Conservation (phyloP, 2,329 filamentous ascomycete genomes). For the Stachybotrys elegans region DNA sequence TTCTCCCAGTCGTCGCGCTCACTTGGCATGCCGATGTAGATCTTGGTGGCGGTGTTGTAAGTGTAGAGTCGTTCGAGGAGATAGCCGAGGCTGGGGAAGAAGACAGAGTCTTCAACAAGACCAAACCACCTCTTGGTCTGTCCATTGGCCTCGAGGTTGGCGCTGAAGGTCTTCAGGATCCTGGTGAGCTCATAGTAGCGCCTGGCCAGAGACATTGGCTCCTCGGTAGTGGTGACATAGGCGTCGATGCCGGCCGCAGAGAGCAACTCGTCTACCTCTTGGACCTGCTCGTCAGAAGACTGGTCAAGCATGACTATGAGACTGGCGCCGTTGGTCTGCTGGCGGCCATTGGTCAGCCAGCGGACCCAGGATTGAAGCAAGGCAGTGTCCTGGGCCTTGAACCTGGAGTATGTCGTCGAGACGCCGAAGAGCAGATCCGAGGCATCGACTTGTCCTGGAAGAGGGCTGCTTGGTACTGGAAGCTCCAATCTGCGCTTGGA, state of each 20-base stretch:
- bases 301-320: conserved; percentile 36
- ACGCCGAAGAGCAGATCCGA: conserved; percentile 38
- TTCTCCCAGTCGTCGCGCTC: conserved; percentile 37
- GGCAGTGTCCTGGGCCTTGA: conserved; percentile 31
- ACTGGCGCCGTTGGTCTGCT: conserved; percentile 36
- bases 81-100: conserved; percentile 36
- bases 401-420: conserved; percentile 35
- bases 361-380: conserved; percentile 37
- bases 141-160: conserved; percentile 27
- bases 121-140: conserved; percentile 35
- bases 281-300: conserved; percentile 26
- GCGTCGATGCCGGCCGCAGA: conserved; percentile 33
- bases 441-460: conserved; percentile 28
- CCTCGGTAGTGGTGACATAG: conserved; percentile 25
- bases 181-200: conserved; percentile 33
- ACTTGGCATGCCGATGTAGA: conserved; percentile 39
- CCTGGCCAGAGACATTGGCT: conserved; percentile 23
- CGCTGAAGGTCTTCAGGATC: conserved; percentile 25
- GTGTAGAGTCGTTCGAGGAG: conserved; percentile 31
- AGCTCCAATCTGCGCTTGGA: conserved; percentile 26
- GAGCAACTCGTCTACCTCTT: conserved; percentile 24
- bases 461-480: conserved; percentile 23
- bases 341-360: conserved; percentile 38
- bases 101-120: conserved; percentile 41
- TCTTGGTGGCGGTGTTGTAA: conserved; percentile 24